Conservation (phyloP, 495 filamentous ascomycete genomes). For the Penicillium paxilli region DNA sequence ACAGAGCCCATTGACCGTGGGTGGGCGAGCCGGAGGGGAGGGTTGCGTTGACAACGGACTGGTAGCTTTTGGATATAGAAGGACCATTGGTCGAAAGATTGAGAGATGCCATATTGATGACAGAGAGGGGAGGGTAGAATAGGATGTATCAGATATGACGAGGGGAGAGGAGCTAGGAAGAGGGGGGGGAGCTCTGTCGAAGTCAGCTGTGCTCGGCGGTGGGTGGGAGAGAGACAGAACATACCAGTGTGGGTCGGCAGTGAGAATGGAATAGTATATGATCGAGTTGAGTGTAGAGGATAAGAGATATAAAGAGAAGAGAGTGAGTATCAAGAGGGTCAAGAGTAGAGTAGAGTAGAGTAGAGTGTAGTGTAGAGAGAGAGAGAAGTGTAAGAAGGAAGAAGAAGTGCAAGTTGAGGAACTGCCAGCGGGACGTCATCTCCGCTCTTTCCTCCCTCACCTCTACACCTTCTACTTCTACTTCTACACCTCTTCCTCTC, state of each 20-base stretch:
- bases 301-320: neutral
- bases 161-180: neutral
- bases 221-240: too few species aligned
- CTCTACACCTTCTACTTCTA: neutral
- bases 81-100: slow-evolving; percentile 89
- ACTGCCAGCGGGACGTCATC: neutral
- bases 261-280: too few species aligned
- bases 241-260: too few species aligned
- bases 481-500: neutral
- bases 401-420: too few species aligned
- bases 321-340: too few species aligned
- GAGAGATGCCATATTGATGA: slow-evolving; percentile 82
- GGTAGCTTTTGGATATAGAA: slow-evolving; percentile 90
- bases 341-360: neutral
- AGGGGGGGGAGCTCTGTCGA: neutral
- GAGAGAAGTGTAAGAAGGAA: neutral
- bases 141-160: neutral
- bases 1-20: slow-evolving; percentile 86
- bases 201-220: too few species aligned
- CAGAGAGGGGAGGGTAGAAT: neutral
- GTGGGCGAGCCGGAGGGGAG: slow-evolving; percentile 68
- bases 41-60: slow-evolving; percentile 76
- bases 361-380: too few species aligned
- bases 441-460: neutral
- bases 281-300: neutral